Conservation (phyloP, 306 rosid species). For the Prunus mira region DNA sequence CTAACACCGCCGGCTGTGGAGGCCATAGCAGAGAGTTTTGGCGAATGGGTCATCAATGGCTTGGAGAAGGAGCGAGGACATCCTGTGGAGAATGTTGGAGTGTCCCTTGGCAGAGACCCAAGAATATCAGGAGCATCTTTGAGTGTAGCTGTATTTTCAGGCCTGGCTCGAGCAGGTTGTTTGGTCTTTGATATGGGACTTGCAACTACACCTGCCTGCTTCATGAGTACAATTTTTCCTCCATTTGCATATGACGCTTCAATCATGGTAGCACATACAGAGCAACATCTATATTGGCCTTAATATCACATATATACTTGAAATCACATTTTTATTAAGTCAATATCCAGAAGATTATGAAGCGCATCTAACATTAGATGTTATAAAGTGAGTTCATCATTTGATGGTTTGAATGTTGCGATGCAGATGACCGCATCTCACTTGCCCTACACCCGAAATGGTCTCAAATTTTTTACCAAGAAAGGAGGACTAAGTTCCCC, state of each 20-base stretch:
- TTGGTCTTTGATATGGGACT: constrained; percentile 66
- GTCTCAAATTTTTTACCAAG: constrained; percentile 81
- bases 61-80: constrained; percentile 42
- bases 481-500: constrained; percentile 70
- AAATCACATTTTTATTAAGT: background rate
- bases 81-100: constrained; percentile 43
- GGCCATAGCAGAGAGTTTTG: constrained; percentile 84
- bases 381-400: background rate
- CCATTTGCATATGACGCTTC: constrained; percentile 85
- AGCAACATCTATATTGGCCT: background rate
- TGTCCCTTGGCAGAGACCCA: constrained; percentile 83
- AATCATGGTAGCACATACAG: constrained; percentile 54
- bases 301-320: background rate
- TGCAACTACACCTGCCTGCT: constrained; percentile 95
- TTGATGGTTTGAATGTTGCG: background rate
- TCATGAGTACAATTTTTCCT: constrained; percentile 88
- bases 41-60: constrained; percentile 69
- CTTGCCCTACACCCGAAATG: constrained; percentile 84
- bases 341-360: no score
- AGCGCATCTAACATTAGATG: no score
- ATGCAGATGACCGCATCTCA: constrained; percentile 93
- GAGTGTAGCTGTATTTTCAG: constrained; percentile 71
- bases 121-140: constrained; percentile 54
- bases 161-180: constrained; percentile 79
- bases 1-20: constrained; percentile 73